A percentile compares a stretch with the other conserved stretches of the same genome.
Conservation (phyloP, 2,329 filamentous ascomycete species). For the Epichloe typhina region DNA sequence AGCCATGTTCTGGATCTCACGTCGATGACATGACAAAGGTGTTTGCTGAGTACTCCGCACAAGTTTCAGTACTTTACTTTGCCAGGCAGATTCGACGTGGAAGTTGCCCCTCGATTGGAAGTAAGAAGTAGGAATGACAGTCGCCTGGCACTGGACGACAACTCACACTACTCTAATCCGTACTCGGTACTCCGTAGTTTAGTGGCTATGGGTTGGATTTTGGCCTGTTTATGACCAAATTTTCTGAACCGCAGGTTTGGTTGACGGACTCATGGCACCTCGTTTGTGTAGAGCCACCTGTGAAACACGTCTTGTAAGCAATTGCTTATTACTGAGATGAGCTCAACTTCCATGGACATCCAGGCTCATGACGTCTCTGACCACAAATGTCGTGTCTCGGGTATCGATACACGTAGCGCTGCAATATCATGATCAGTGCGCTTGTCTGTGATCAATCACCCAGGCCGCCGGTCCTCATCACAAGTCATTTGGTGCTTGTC, state of each 20-base stretch:
- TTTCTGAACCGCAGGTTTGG: not conserved
- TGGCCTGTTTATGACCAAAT: not conserved
- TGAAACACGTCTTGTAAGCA: not conserved
- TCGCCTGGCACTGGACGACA: not conserved
- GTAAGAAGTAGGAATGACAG: too few species aligned
- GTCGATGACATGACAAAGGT: too few species aligned
- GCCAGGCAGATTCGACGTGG: not conserved
- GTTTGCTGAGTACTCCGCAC: too few species aligned
- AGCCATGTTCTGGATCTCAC: not conserved
- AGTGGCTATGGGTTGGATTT: too few species aligned
- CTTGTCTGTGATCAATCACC: not conserved
- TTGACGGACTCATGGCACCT: too few species aligned
- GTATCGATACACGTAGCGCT: not conserved
- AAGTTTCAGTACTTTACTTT: not conserved
- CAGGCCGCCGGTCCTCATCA: not conserved
- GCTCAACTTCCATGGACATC: too few species aligned
- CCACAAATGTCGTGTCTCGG: not conserved
- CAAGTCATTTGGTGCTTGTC: not conserved
- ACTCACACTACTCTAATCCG: not conserved
- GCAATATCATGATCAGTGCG: not conserved
- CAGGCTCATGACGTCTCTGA: not conserved
- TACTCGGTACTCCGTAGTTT: not conserved
- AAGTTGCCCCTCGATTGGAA: not conserved
- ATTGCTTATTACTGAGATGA: not conserved
- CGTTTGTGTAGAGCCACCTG: too few species aligned